phyloP scores from a whole-genome alignment of 2,329 filamentous ascomycete genomes.

The Magnaporthales sp. region DNA sequence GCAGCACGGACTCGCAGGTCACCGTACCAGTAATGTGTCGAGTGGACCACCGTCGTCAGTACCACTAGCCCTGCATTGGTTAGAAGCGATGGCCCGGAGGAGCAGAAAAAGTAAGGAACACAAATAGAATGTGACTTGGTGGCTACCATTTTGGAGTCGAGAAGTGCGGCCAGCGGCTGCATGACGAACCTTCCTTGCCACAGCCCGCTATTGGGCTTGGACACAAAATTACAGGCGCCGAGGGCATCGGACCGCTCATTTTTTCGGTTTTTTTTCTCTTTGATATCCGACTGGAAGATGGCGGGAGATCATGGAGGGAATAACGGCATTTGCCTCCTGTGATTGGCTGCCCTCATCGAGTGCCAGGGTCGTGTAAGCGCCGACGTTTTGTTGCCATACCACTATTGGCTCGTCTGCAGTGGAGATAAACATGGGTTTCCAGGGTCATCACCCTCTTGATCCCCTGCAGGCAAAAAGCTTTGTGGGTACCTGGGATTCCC shows the following conservation, averaged over 20 bases:
- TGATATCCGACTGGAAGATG: slow-evolving; percentile 2
- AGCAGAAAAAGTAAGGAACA: background rate
- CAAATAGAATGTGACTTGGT: background rate
- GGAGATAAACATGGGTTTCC: background rate
- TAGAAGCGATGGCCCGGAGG: slow-evolving; percentile 6
- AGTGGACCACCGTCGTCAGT: slow-evolving; percentile 20
- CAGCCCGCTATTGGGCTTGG: background rate
- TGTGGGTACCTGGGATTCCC: background rate
- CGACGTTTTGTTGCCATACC: background rate
- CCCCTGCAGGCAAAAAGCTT: background rate
- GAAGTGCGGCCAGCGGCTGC: background rate
- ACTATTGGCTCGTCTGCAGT: slow-evolving; percentile 2
- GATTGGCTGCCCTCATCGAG: slow-evolving; percentile 31
- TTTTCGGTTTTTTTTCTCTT: slow-evolving; percentile 7
- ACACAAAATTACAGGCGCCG: background rate
- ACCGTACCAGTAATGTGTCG: slow-evolving; percentile 28
- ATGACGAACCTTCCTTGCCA: background rate
- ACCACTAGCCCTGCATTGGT: slow-evolving; percentile 25
- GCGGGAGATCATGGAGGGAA: slow-evolving; percentile 16
- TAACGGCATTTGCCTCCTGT: slow-evolving; percentile 16
- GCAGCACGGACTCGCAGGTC: slow-evolving; percentile 11
- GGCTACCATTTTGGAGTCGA: background rate
- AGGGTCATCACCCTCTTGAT: slow-evolving; percentile 2
- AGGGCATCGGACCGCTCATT: background rate
- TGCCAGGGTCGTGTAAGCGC: slow-evolving; percentile 7